Evolutionary conservation across 2,329 filamentous ascomycete genomes (phyloP), one percentile per base, ranked within the genome.

Genomic region (Diaporthe citri): DNA sequence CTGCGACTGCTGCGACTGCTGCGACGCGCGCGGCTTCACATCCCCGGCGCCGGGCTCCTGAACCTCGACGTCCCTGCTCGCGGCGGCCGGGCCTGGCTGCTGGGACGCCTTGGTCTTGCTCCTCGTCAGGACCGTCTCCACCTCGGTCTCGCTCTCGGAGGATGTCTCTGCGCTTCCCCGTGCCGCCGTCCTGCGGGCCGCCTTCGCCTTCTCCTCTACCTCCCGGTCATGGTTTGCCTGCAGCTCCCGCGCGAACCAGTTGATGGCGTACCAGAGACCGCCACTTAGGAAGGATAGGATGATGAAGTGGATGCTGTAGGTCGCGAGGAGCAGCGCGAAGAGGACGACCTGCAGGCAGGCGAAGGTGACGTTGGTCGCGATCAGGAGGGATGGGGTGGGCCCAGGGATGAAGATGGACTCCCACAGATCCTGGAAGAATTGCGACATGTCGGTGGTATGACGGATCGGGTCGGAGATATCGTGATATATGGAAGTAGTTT

Each of bases 351-450:
- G 97, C 25, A 99, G 92, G 56, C 91, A 91, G 77, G 92, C 95
- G 83, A 99, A 99, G 76, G 94, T 93, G 82, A 89, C 91, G 85
- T 99, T 98, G 75, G 97, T 97, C 76, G 97, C 97, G 81, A 96
- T 86, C 74, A 98, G 90, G 77, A 99, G 92, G 64, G 94, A 94
- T 20, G 95, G 95, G 0, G 96, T 98, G 62, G 96, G 91, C 74
- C 97, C 97, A 0, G 96, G 94, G 7, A 93, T 97, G 89, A 98
- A 98, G 88, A 98, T 92, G 81, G 95, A 97, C 82, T 94, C 90
- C 94, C 95, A 97, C 76, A 98, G 93, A 79, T 96, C 91, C 81
- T 91, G 88, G 77, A 97, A 80, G 84, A 93, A 93, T 79, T 86
- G 82, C 20, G 91, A 86, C 90, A 92, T 92, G 79, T 74, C 31